A percentile compares a stretch with the other conserved stretches of the same genome.
Evolutionary conservation across 2,329 filamentous ascomycete genomes (phyloP).

Genomic region (Kalaharituber pfeilii): DNA sequence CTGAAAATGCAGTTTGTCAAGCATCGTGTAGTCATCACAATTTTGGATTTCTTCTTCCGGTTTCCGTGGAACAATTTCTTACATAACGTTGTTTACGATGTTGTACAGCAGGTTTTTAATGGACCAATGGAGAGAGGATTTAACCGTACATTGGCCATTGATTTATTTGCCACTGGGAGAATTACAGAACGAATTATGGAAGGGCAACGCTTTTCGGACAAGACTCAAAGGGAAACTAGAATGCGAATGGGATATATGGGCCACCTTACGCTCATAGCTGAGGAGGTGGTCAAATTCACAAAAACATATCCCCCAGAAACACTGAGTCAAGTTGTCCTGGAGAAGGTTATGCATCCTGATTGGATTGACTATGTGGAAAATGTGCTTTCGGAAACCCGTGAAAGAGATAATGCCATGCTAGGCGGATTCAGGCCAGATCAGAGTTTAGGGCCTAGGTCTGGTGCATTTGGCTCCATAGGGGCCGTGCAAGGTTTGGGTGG

Average conservation of each 20-base stretch:
- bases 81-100: constrained; percentile 97
- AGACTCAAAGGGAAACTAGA: constrained; percentile 63
- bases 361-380: constrained; percentile 95
- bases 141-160: constrained; percentile 75
- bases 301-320: constrained; percentile 82
- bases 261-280: constrained; percentile 86
- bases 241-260: constrained; percentile 98
- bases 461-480: constrained; percentile 34
- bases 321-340: constrained; percentile 64
- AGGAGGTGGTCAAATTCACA: constrained; percentile 97
- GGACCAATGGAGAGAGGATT: constrained; percentile 92
- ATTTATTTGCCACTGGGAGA: constrained; percentile 78
- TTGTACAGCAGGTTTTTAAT: constrained; percentile 98
- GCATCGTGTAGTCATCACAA: constrained; percentile 83
- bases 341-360: constrained; percentile 71
- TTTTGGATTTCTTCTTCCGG: constrained; percentile 92
- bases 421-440: constrained; percentile 88
- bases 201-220: constrained; percentile 72
- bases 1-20: constrained; percentile 95
- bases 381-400: constrained; percentile 76
- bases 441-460: constrained; percentile 59
- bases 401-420: constrained; percentile 94
- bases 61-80: constrained; percentile 99
- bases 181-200: constrained; percentile 84
- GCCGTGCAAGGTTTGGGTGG: constrained; percentile 12